Evolutionary conservation across 805 yeast species (phyloP), one percentile per base, ranked within the genome.

Genomic region (Metschnikowia henanensis): DNA sequence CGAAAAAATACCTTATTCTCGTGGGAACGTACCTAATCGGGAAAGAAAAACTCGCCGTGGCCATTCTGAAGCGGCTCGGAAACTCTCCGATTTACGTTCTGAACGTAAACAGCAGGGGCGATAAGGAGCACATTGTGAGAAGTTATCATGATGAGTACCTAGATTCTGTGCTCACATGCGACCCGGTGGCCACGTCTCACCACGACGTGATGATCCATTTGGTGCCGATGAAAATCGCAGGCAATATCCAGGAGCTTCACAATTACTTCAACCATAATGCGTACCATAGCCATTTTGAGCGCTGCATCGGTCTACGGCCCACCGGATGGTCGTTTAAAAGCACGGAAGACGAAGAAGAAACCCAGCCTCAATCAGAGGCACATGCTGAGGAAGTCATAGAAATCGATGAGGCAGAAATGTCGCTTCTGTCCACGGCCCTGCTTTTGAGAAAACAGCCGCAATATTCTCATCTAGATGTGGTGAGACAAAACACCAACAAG

Each of bases 1-100:
- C 64, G 53, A 68, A 68, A 44, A 70, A 72, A 43, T 72, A 75
- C 46, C 63, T 87, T 47, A 76, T 83, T 7, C 67, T 87, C 8
- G 82, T 94, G 13, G 98, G 98, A 0, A 83, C 96, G 0, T 94
- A 94, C 61, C 79, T 91, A 2, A 90, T 94, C 30, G 99, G 99
- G 3, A 94, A 94, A 59, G 99, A 94, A 60, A 78, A 84, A 45
- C 61, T 94, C 22, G 97, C 96, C 0, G 62, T 87, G 6, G 69
- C 78, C 0, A 66, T 87, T 10, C 86, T 88, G 53, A 65, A 75
- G 38, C 57, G 54, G 17, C 55, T 85, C 21, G 53, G 49, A 6
- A 47, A 68, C 1, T 69, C 83, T 21, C 83, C 79, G 46, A 78
- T 86, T 2, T 81, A 69, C 47, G 77, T 84, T 13, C 66, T 76